A percentile compares a stretch with the other conserved stretches of the same genome.
Conservation (phyloP, 2,329 filamentous ascomycete genomes). For the Penicillium sp. region DNA sequence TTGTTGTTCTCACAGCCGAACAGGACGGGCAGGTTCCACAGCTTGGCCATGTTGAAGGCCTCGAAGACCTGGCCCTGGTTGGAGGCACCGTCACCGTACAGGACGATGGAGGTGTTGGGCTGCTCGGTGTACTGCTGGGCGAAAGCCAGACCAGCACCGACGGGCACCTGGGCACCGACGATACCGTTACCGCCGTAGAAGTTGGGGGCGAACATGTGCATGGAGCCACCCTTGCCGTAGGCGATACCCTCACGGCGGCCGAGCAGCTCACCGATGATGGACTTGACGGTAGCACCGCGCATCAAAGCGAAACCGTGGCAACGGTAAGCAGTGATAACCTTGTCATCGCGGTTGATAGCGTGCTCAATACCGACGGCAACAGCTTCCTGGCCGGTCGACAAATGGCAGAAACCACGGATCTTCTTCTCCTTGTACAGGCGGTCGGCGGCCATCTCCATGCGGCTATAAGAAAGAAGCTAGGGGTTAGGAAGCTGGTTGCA, state of each 20-base stretch:
- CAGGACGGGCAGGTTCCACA: constrained; percentile 94
- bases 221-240: constrained; percentile 98
- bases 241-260: constrained; percentile 95
- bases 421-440: constrained; percentile 99
- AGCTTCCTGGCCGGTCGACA: constrained; percentile 97
- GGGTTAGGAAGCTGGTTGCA: constrained; percentile 17
- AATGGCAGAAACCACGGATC: constrained; percentile 99
- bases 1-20: constrained; percentile 99
- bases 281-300: constrained; percentile 88
- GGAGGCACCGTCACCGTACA: constrained; percentile 97
- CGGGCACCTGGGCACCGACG: constrained; percentile 96
- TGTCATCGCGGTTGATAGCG: constrained; percentile 87
- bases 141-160: constrained; percentile 94
- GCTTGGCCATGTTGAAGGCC: constrained; percentile 99
- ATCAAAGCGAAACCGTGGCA: constrained; percentile 99
- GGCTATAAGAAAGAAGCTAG: constrained; percentile 61
- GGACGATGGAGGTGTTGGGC: constrained; percentile 83
- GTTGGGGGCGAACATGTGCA: constrained; percentile 99
- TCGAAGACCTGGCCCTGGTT: constrained; percentile 99
- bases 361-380: constrained; percentile 97
- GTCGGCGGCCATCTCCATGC: constrained; percentile 99
- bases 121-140: constrained; percentile 91
- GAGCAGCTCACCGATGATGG: constrained; percentile 94
- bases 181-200: constrained; percentile 99
- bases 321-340: constrained; percentile 96